These are phyloP conservation scores for Lepiota brunneoincarnata DNA, from an alignment of 768 basidiomycete species.

Conservation along the genomic window DNA sequence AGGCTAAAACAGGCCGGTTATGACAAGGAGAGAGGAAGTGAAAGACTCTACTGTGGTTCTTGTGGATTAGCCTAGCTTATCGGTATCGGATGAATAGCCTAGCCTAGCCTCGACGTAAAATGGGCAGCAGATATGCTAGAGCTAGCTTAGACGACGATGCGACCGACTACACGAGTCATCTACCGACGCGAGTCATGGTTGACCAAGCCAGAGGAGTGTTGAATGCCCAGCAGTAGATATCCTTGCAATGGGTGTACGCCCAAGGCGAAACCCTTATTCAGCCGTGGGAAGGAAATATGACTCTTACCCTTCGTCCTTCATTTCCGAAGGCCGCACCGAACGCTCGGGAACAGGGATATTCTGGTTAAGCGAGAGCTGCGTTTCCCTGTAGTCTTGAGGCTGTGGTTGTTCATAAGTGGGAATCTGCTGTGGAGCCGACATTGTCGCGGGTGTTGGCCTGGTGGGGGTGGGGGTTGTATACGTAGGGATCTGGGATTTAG, in stretches of 20 bases:
- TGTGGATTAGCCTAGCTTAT: constrained; percentile 27
- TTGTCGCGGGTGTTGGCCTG: background rate
- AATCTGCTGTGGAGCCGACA: constrained; percentile 60
- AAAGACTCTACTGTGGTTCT: constrained; percentile 74
- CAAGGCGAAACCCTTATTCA: constrained; percentile 26
- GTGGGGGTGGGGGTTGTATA: constrained; percentile 26
- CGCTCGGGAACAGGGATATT: constrained; percentile 52
- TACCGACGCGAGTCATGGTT: constrained; percentile 34
- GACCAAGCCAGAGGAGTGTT: constrained; percentile 19
- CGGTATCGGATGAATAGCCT: constrained; percentile 28
- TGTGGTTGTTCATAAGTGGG: constrained; percentile 75
- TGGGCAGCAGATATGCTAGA: constrained; percentile 64
- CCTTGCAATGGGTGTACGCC: constrained; percentile 19
- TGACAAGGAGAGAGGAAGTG: constrained; percentile 55
- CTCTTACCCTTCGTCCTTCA: constrained; percentile 99
- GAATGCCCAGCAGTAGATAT: constrained; percentile 13
- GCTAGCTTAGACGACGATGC: constrained; percentile 61
- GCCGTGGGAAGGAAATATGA: constrained; percentile 23
- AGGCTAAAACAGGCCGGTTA: constrained; percentile 66
- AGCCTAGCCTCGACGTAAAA: constrained; percentile 79
- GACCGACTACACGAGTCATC: constrained; percentile 61
- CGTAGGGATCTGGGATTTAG: constrained; percentile 23
- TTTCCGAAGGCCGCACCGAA: constrained; percentile 79
- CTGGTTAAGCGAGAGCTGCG: constrained; percentile 33
- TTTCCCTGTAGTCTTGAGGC: constrained; percentile 47